Percentiles rank a stretch among this genome's conserved stretches.
These are phyloP conservation scores for Hypoxylon subgilvum DNA, from an alignment of 495 filamentous ascomycete species.

Conservation along the genomic window DNA sequence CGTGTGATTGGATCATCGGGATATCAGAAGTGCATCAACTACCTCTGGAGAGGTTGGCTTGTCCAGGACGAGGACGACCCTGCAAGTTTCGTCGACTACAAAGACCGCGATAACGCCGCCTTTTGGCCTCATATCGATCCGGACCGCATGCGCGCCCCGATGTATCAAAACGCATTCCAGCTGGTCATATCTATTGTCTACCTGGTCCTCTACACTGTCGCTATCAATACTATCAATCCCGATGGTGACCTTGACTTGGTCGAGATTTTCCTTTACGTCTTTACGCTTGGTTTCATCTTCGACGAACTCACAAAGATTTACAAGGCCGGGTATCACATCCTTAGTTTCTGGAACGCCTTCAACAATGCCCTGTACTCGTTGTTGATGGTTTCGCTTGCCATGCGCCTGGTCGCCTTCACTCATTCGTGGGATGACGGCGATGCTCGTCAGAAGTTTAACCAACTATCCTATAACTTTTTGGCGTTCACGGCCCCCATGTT, in stretches of 20 bases:
- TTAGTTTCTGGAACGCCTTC: slow-evolving; percentile 96
- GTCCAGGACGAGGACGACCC: slow-evolving; percentile 91
- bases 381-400: slow-evolving; percentile 74
- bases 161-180: slow-evolving; percentile 90
- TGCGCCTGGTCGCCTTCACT: slow-evolving; percentile 76
- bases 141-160: slow-evolving; percentile 87
- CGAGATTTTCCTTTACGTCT: slow-evolving; percentile 83
- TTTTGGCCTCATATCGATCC: slow-evolving; percentile 88
- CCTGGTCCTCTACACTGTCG: slow-evolving; percentile 81
- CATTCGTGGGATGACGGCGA: slow-evolving; percentile 57
- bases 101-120: slow-evolving; percentile 70
- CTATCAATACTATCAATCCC: slow-evolving; percentile 88
- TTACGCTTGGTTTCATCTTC: slow-evolving; percentile 90
- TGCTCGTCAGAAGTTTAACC: slow-evolving; percentile 70
- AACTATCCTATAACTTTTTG: slow-evolving; percentile 86
- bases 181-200: slow-evolving; percentile 84
- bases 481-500: slow-evolving; percentile 96
- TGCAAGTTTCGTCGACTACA: slow-evolving; percentile 82
- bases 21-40: slow-evolving; percentile 91
- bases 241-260: slow-evolving; percentile 79
- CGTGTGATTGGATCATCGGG: slow-evolving; percentile 85
- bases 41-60: slow-evolving; percentile 96
- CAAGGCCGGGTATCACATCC: slow-evolving; percentile 87
- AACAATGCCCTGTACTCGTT: slow-evolving; percentile 81
- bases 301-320: slow-evolving; percentile 88